These are phyloP conservation scores for Talaromyces sp. DNA, from an alignment of 2,329 filamentous ascomycete species.

Conservation along the genomic window DNA sequence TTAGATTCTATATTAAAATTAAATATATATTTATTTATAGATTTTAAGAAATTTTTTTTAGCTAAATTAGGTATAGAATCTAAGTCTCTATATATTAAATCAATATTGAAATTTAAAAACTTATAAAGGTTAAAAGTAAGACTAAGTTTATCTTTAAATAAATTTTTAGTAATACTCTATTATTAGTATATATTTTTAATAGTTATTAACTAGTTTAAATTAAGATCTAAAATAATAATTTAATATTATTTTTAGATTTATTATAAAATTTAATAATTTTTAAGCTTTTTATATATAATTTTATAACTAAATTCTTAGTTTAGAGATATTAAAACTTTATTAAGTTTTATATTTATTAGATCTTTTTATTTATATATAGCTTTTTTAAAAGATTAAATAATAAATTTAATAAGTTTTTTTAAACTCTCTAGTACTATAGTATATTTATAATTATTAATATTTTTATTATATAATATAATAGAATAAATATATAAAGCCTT, in stretches of 20 bases:
- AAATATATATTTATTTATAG: no score
- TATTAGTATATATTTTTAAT: background rate
- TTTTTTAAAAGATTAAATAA: background rate
- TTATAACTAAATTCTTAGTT: background rate
- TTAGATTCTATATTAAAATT: no score
- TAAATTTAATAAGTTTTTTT: background rate
- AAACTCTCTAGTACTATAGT: background rate
- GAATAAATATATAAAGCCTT: background rate
- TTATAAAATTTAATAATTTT: background rate
- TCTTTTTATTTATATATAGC: background rate
- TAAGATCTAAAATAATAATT: no score
- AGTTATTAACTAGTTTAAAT: background rate
- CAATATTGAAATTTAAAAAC: background rate
- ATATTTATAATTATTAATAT: background rate
- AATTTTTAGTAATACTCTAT: background rate
- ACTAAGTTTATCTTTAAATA: background rate
- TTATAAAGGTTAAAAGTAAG: background rate
- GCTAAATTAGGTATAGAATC: no score
- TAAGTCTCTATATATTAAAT: no score
- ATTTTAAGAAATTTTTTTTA: no score
- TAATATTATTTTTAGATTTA: background rate
- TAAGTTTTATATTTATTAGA: background rate
- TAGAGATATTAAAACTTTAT: background rate
- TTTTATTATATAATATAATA: background rate
- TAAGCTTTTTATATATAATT: background rate